Conservation (phyloP, 371 early-diverging fungal genomes). For the Mortierella sp. region DNA sequence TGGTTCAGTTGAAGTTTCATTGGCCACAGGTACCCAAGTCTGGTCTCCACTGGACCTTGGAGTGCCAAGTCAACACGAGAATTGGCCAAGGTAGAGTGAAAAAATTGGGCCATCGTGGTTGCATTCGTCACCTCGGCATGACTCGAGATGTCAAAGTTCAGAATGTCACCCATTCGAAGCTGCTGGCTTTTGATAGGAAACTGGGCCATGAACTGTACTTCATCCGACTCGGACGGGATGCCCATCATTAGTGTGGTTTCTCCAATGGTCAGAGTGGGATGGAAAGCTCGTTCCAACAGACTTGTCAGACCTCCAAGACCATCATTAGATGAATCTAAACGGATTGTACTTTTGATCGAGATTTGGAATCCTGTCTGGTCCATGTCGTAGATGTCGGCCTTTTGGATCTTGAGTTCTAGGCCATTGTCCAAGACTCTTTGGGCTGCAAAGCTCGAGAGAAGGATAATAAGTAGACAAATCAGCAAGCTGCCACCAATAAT, state of each 20-base stretch:
- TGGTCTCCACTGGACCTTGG: slow-evolving; percentile 27
- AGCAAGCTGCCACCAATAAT: slow-evolving; percentile 14
- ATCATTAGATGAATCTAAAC: slow-evolving; percentile 28
- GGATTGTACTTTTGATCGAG: slow-evolving; percentile 24
- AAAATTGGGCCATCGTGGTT: slow-evolving; percentile 40
- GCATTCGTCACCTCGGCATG: slow-evolving; percentile 42
- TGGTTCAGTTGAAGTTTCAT: slow-evolving; percentile 27
- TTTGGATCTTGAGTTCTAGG: slow-evolving; percentile 36
- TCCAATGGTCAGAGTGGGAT: slow-evolving; percentile 30
- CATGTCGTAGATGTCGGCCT: slow-evolving; percentile 34
- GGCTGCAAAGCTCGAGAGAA: slow-evolving; percentile 23
- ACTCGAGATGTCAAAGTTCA: slow-evolving; percentile 28
- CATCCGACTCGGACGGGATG: slow-evolving; percentile 6
- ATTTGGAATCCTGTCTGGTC: slow-evolving; percentile 48
- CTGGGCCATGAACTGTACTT: slow-evolving; percentile 28
- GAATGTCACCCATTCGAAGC: slow-evolving; percentile 29
- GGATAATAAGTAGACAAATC: slow-evolving; percentile 10
- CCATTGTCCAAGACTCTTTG: slow-evolving; percentile 44
- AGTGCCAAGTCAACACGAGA: slow-evolving; percentile 26
- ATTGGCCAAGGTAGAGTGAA: slow-evolving; percentile 16
- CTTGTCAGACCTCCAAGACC: slow-evolving; percentile 41
- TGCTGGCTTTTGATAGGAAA: slow-evolving; percentile 33
- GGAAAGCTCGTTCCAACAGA: slow-evolving; percentile 12
- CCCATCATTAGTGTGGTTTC: slow-evolving; percentile 26
- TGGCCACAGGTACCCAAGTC: slow-evolving; percentile 35